phyloP scores from a whole-genome alignment of 2,329 filamentous ascomycete species.

The Neurospora sp. region DNA sequence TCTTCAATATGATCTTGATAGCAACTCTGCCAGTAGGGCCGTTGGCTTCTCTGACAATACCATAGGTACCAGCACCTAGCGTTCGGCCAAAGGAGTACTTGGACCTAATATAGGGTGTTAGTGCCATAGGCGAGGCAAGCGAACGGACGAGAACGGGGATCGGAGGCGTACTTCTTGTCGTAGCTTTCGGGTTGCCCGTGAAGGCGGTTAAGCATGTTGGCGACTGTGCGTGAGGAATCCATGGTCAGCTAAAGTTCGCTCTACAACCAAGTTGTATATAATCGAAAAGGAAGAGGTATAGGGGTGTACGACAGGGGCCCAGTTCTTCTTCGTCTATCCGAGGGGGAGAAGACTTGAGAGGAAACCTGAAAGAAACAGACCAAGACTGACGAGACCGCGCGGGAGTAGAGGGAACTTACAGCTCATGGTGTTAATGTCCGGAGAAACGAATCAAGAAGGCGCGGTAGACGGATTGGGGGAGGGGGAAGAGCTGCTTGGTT shows the following conservation, averaged over 20 bases:
- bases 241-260: constrained; percentile 2
- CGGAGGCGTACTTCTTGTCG: constrained; percentile 76
- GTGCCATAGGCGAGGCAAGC: not conserved
- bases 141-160: not conserved
- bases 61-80: constrained; percentile 93
- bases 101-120: constrained; percentile 41
- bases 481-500: constrained; percentile 4
- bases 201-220: constrained; percentile 88
- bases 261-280: not conserved
- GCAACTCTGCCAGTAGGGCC: constrained; percentile 76
- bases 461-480: not conserved
- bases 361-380: constrained; percentile 10
- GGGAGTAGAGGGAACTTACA: constrained; percentile 18
- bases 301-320: not conserved
- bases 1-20: constrained; percentile 98
- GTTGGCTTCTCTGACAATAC: constrained; percentile 93
- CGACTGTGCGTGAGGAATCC: constrained; percentile 42
- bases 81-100: constrained; percentile 90
- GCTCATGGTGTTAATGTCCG: constrained; percentile 19
- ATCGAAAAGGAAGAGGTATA: not conserved
- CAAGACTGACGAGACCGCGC: constrained; percentile 12
- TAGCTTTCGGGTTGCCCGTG: constrained; percentile 96
- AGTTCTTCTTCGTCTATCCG: not conserved
- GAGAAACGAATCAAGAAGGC: constrained; percentile 3
- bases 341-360: not conserved